These are phyloP conservation scores for Dendrocalamus latiflorus DNA, from an alignment of 202 grass and related monocot species.

Conservation along the genomic window DNA sequence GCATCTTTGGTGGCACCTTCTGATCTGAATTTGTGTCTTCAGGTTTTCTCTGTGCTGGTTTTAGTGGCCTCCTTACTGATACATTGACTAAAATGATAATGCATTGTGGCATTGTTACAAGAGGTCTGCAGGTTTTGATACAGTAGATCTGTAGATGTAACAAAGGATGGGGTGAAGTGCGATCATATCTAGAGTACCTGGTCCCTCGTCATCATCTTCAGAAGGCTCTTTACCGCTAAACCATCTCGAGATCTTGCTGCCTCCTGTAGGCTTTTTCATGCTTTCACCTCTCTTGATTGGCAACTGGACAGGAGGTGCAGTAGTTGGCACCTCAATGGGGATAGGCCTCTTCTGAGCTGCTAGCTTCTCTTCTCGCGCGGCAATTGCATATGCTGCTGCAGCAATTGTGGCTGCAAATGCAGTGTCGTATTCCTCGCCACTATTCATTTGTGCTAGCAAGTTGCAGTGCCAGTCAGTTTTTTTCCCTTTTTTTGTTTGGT, in stretches of 20 bases:
- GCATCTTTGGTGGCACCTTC: conserved; percentile 35
- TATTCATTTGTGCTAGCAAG: conserved; percentile 39
- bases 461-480: background rate
- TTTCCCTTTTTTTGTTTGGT: background rate
- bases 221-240: conserved; percentile 49
- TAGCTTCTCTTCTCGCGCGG: conserved; percentile 48
- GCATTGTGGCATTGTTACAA: background rate
- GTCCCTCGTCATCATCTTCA: conserved; percentile 44
- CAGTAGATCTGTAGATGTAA: no score
- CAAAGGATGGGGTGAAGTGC: background rate
- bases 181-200: conserved; percentile 23
- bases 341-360: conserved; percentile 16
- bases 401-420: conserved; percentile 52
- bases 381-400: conserved; percentile 63
- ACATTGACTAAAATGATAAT: conserved; percentile 40
- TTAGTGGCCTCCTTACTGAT: no score
- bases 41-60: conserved; percentile 11
- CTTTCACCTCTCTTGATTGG: conserved; percentile 29
- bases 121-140: conserved; percentile 4
- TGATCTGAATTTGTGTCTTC: conserved; percentile 15
- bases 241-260: conserved; percentile 61
- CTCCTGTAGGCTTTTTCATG: conserved; percentile 42
- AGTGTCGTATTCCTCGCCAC: conserved; percentile 28
- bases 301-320: no score
- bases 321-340: background rate